These are phyloP conservation scores for Fusarium succisae DNA, from an alignment of 2,329 filamentous ascomycete genomes.

Conservation along the genomic window DNA sequence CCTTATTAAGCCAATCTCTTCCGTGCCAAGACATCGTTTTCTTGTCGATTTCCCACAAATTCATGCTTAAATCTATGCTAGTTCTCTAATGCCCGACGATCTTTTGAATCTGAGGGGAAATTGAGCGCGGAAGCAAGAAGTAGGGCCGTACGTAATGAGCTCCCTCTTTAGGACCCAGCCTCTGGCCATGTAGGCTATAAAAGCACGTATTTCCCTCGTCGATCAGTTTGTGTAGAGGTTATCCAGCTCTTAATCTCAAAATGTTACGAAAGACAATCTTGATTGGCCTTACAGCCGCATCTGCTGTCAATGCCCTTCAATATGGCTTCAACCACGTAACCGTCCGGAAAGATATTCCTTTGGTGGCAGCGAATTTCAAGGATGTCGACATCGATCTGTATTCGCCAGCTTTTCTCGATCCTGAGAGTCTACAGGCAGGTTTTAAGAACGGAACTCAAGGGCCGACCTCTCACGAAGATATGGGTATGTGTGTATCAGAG, in stretches of 20 bases:
- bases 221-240: too few species aligned
- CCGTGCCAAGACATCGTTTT: slow-evolving; percentile 23
- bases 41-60: background rate
- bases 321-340: slow-evolving; percentile 30
- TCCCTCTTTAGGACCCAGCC: background rate
- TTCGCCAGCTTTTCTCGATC: slow-evolving; percentile 11
- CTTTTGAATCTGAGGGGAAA: background rate
- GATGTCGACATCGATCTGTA: slow-evolving; percentile 22
- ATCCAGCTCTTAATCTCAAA: too few species aligned
- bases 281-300: background rate
- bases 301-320: slow-evolving; percentile 10
- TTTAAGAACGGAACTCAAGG: slow-evolving; percentile 31
- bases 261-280: slow-evolving; percentile 8
- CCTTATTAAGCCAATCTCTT: slow-evolving; percentile 24
- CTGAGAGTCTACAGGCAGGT: background rate
- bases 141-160: slow-evolving; percentile 5
- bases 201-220: background rate
- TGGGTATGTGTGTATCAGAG: background rate
- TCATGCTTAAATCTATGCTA: slow-evolving; percentile 18
- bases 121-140: slow-evolving; percentile 13
- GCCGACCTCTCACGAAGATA: slow-evolving; percentile 22
- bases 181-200: background rate
- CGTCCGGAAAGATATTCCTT: background rate
- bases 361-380: slow-evolving; percentile 29
- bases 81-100: background rate